These are phyloP conservation scores for Thalassiosira livingstoniorum DNA, from an alignment of 352 stramenopile genomes.

Conservation along the genomic window DNA sequence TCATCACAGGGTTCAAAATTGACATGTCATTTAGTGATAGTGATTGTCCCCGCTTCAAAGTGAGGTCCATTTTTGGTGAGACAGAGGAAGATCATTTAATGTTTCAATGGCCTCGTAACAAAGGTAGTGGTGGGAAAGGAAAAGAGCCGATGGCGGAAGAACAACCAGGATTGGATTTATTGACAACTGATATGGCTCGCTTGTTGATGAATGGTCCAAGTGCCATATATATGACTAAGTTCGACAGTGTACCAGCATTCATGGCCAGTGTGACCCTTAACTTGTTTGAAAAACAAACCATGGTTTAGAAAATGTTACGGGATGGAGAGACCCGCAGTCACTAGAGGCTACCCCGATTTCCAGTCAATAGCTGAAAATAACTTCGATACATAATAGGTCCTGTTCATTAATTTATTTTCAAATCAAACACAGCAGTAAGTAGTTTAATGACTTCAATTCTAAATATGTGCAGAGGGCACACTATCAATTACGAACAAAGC, in stretches of 20 bases:
- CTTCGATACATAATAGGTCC: no score
- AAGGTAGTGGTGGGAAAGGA: conserved; percentile 45
- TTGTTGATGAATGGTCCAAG: conserved; percentile 66
- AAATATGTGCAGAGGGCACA: no score
- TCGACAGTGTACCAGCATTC: conserved; percentile 82
- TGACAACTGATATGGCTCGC: conserved; percentile 77
- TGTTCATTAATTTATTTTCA: no score
- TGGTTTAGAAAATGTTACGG: no score
- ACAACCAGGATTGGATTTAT: conserved; percentile 61
- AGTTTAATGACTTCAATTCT: no score
- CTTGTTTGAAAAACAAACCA: conserved; percentile 86
- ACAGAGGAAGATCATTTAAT: conserved; percentile 82
- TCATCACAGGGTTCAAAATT: conserved; percentile 86
- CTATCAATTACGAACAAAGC: no score
- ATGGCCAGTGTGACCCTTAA: conserved; percentile 79
- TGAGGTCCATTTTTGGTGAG: conserved; percentile 84
- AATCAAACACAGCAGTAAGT: no score
- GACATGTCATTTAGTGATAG: conserved; percentile 79
- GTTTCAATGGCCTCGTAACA: conserved; percentile 72
- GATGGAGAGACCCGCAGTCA: no score
- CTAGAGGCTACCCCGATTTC: no score
- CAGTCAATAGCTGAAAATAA: no score
- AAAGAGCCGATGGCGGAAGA: conserved; percentile 7
- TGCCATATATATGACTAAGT: conserved; percentile 82
- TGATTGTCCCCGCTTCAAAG: conserved; percentile 74